Evolutionary conservation across 208 protist species (phyloP).

Genomic region (Leishmania tarentolae): DNA sequence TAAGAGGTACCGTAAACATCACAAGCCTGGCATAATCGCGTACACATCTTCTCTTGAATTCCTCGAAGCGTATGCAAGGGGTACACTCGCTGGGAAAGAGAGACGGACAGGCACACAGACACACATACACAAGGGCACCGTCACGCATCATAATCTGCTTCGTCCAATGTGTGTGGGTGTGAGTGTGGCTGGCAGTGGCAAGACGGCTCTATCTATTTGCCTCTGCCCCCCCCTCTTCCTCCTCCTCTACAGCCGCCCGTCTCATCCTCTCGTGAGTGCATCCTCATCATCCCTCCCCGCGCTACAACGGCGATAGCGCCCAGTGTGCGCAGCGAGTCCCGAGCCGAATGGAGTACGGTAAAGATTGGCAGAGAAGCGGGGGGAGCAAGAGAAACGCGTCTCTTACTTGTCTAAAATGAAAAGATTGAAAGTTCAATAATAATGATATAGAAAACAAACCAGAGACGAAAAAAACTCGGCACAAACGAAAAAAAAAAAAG

Average conservation of each 20-base stretch:
- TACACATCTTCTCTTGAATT: neutral
- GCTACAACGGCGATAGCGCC: neutral
- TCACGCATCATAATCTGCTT: neutral
- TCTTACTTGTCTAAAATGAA: neutral
- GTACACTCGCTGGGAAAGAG: neutral
- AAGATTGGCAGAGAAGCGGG: neutral
- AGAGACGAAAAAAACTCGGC: too few relatives aligned
- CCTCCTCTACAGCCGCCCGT: neutral
- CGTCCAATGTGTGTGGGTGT: neutral
- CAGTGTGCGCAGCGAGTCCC: neutral
- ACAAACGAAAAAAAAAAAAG: neutral
- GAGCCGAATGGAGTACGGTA: neutral
- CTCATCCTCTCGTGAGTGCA: neutral
- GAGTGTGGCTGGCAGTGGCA: too few relatives aligned
- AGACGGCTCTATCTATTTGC: too few relatives aligned
- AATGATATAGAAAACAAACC: neutral
- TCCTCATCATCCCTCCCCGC: neutral
- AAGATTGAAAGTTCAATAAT: neutral
- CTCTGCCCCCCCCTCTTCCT: neutral
- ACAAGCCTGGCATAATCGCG: too few relatives aligned
- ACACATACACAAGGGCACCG: neutral
- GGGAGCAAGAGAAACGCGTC: neutral
- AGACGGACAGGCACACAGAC: neutral
- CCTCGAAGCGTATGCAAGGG: neutral
- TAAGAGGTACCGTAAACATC: neutral